A percentile compares a stretch with the other conserved stretches of the same genome.
Conservation (phyloP, 257 asterid genomes). For the Solanum etuberosum region DNA sequence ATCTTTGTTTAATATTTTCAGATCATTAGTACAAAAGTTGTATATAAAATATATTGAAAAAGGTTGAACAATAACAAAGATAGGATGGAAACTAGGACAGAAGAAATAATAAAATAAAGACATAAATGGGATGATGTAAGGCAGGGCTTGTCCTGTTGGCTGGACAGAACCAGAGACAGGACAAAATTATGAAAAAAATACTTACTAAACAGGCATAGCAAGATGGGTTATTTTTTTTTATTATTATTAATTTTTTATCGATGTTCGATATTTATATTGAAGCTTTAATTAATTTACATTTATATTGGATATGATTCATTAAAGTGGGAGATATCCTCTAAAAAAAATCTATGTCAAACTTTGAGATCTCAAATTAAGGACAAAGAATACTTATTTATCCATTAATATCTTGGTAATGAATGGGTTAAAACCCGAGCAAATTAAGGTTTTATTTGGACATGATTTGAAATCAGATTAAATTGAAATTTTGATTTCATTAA, state of each 20-base stretch:
- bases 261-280: background rate
- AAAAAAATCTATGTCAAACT: too few species aligned
- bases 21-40: background rate
- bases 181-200: background rate
- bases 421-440: background rate
- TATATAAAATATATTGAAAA: too few species aligned
- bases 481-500: too few species aligned
- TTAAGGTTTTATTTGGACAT: too few species aligned
- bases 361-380: too few species aligned
- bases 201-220: background rate
- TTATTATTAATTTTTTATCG: rapidly evolving
- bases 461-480: too few species aligned
- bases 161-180: background rate
- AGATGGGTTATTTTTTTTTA: too few species aligned
- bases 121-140: background rate
- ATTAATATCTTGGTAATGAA: background rate
- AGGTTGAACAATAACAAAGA: too few species aligned
- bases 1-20: background rate
- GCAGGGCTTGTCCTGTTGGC: background rate
- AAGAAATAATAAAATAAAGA: too few species aligned
- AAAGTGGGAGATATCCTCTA: too few species aligned
- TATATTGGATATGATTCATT: background rate
- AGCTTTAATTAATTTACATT: background rate
- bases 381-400: too few species aligned
- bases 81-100: too few species aligned